Conservation (phyloP, 1,284 basidiomycete species). For the Wolfiporia cocos region DNA sequence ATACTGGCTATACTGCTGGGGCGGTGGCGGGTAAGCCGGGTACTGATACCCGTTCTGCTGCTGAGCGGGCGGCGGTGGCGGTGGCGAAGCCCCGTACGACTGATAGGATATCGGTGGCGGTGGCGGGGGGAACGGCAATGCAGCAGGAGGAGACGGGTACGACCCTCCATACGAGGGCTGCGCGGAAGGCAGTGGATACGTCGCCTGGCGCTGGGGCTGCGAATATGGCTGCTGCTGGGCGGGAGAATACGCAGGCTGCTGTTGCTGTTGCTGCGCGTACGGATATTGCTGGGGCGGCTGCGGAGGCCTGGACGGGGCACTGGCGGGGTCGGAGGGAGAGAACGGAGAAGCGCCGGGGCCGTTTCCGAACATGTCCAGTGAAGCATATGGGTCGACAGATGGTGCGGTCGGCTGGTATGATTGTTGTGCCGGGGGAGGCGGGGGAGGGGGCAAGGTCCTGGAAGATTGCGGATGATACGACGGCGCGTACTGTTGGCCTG, state of each 20-base stretch:
- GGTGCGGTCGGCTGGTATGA: constrained; percentile 26
- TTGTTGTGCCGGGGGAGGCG: constrained; percentile 30
- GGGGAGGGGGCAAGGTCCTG: constrained; percentile 16
- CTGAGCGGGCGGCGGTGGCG: constrained; percentile 25
- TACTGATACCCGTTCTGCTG: constrained; percentile 24
- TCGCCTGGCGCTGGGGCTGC: constrained; percentile 21
- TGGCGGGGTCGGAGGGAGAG: constrained; percentile 9
- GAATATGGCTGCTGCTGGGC: constrained; percentile 8
- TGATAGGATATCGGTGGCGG: constrained; percentile 28
- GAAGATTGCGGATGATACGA: background rate
- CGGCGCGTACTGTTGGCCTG: background rate
- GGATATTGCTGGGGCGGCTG: constrained; percentile 24
- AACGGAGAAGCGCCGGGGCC: constrained; percentile 11
- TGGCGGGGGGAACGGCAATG: constrained; percentile 26
- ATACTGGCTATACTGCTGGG: constrained; percentile 19
- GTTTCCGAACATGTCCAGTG: constrained; percentile 36
- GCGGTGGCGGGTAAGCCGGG: constrained; percentile 21
- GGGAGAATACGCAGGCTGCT: background rate
- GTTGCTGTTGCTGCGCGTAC: constrained; percentile 20
- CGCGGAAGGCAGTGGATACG: constrained; percentile 27
- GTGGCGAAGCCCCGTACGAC: constrained; percentile 19
- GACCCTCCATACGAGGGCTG: constrained; percentile 21
- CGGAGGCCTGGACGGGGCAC: constrained; percentile 26
- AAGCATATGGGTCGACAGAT: constrained; percentile 47
- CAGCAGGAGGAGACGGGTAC: constrained; percentile 11